Percentiles rank a stretch among this genome's conserved stretches.
Evolutionary conservation across 139 green algal species (phyloP).

Genomic region (Picochlorum sp.): DNA sequence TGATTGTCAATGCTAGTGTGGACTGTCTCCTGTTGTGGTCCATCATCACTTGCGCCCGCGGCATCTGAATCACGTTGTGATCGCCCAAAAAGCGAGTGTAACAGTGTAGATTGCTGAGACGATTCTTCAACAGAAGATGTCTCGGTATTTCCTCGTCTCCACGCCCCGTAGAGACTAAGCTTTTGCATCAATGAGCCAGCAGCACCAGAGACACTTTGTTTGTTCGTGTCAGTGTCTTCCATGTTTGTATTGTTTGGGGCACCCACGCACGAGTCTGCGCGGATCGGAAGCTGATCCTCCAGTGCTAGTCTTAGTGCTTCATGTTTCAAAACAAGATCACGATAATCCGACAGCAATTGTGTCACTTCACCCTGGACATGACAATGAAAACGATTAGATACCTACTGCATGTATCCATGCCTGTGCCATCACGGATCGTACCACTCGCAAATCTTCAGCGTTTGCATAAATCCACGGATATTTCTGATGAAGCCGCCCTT

Average conservation of each 20-base stretch:
- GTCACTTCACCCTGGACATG: constrained; percentile 44
- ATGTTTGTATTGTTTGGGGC: not conserved
- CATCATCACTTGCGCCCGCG: too few species aligned
- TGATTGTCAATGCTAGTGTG: too few species aligned
- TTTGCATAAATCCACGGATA: constrained; percentile 61
- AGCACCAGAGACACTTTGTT: not conserved
- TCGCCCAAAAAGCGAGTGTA: too few species aligned
- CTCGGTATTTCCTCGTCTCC: not conserved
- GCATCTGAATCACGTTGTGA: too few species aligned
- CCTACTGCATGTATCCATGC: not conserved
- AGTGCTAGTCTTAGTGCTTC: constrained; percentile 22
- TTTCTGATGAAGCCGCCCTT: constrained; percentile 36
- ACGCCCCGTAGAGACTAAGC: not conserved
- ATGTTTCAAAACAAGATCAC: constrained; percentile 34
- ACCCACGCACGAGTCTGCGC: not conserved
- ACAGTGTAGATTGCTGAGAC: too few species aligned
- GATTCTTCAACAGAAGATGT: not conserved
- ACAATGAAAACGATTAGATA: not conserved
- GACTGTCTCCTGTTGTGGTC: too few species aligned
- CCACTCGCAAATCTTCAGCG: constrained; percentile 47
- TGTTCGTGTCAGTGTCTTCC: not conserved
- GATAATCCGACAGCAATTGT: constrained; percentile 64
- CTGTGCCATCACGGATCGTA: not conserved
- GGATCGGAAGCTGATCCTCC: constrained; percentile 18
- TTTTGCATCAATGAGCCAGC: not conserved